Conservation (phyloP, 1,284 basidiomycete genomes). For the Pascua sp. region DNA sequence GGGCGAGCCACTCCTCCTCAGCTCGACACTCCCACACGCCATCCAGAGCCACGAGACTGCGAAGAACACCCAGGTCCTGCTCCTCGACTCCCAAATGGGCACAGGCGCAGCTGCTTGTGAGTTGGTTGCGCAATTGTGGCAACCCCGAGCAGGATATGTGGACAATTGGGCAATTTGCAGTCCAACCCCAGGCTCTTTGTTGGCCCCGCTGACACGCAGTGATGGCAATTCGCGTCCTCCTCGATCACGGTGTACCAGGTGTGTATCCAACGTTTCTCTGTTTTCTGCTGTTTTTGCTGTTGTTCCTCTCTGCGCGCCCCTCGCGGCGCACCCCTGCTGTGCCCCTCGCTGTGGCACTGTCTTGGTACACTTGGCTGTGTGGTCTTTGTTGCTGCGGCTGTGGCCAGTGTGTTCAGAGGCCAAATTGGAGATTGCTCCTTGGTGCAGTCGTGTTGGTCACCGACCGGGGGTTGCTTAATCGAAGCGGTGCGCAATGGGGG, state of each 20-base stretch:
- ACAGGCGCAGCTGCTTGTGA: slow-evolving; percentile 81
- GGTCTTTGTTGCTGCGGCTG: too few relatives aligned
- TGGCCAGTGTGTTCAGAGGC: too few relatives aligned
- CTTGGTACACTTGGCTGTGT: too few relatives aligned
- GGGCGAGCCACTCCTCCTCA: slow-evolving; percentile 84
- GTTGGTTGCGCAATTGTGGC: slow-evolving; percentile 9
- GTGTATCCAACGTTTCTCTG: slow-evolving; percentile 6
- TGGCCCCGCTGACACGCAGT: slow-evolving; percentile 29
- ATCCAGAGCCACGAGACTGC: slow-evolving; percentile 66
- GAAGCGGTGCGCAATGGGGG: too few relatives aligned
- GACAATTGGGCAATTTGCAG: neutral
- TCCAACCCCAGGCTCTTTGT: neutral
- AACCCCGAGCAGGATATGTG: neutral
- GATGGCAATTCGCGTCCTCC: slow-evolving; percentile 91
- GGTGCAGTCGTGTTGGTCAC: too few relatives aligned
- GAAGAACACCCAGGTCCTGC: slow-evolving; percentile 70
- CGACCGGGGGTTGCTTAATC: too few relatives aligned
- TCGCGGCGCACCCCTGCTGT: neutral
- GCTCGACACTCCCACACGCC: slow-evolving; percentile 70
- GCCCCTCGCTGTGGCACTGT: neutral
- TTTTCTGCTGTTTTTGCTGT: neutral
- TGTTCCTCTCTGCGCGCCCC: neutral
- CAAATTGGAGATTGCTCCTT: too few relatives aligned
- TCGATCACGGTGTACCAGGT: slow-evolving; percentile 83
- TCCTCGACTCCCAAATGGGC: slow-evolving; percentile 93